Base-by-base conservation (phyloP, 768 basidiomycete genomes). In the Suillus plorans region DNA sequence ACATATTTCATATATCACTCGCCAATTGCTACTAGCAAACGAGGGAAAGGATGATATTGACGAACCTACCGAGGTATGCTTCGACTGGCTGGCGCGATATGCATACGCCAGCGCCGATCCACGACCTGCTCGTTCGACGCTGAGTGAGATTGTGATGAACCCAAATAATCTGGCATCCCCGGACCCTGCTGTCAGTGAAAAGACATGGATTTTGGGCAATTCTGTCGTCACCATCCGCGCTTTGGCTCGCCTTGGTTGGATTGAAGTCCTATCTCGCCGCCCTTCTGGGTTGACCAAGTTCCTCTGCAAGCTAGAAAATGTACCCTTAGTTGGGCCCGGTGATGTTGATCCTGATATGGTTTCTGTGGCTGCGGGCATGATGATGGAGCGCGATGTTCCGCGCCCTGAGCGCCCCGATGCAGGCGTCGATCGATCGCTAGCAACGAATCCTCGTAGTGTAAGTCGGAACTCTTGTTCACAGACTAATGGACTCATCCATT, bases 51-150 rank as follows among this genome's bases (percentile, higher is more conserved):
- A 80, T 2, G 82, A 85, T 47, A 80, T 96, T 6, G 97, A 99
- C 74, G 94, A 92, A 65, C 89, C 90, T 34, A 93, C 95, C 0
- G 94, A 98, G 73, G 97, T 99, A 42, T 97, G 94, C 77, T 96
- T 99, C 72, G 97, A 99, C 74, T 99, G 96, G 95, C 83, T 99
- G 20, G 91, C 94, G 12, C 84, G 97, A 20, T 97, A 97, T 73
- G 91, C 97, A 0, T 98, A 96, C 70, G 94, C 90, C 16, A 95
- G 91, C 70, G 94, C 95, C 18, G 95, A 97, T 72, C 96, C 97
- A 1, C 86, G 92, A 18, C 94, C 97, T 2, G 86, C 94, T 1
- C 84, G 82, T 39, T 94, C 93, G 1, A 81, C 89, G 60, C 83
- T 98, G 62, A 86, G 84, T 66, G 91, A 95, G 42, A 86, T 95